These are phyloP conservation scores for Backusella mclennaniae DNA, from an alignment of 192 early-diverging fungal genomes.

Conservation along the genomic window DNA sequence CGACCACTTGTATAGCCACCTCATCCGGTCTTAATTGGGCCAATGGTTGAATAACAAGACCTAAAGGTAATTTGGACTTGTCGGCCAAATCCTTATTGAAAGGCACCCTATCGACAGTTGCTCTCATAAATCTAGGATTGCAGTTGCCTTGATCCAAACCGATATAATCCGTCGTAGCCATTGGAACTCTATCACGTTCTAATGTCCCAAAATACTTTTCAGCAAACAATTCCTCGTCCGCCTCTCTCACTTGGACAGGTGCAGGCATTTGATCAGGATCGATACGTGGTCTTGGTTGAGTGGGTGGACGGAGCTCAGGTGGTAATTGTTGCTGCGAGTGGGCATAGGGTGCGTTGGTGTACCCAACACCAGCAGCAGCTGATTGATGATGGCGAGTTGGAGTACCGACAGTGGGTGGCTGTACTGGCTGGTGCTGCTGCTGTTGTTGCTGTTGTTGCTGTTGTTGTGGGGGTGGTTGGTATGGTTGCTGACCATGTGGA, in stretches of 20 bases:
- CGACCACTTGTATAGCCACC: conserved; percentile 79
- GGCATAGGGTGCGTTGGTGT: conserved; percentile 7
- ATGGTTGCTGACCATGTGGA: neutral
- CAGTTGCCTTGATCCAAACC: conserved; percentile 90
- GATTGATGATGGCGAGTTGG: conserved; percentile 21
- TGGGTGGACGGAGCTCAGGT: conserved; percentile 33
- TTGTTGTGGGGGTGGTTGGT: neutral
- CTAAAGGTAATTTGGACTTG: conserved; percentile 79
- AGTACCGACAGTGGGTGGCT: conserved; percentile 34
- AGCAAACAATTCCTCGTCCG: conserved; percentile 73
- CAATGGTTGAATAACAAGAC: conserved; percentile 88
- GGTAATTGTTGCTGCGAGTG: conserved; percentile 26
- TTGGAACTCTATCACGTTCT: conserved; percentile 67
- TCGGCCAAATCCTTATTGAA: conserved; percentile 80
- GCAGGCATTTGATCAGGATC: conserved; percentile 95
- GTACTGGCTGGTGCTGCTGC: conserved; percentile 16
- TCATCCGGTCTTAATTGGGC: conserved; percentile 88
- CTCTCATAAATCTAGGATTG: conserved; percentile 89
- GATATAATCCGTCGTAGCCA: conserved; percentile 79
- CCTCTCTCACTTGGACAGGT: conserved; percentile 82
- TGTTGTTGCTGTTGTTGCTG: neutral
- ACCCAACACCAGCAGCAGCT: conserved; percentile 9
- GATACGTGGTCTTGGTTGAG: conserved; percentile 61
- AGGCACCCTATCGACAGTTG: conserved; percentile 89
- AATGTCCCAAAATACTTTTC: conserved; percentile 73